Evolutionary conservation across 257 asterid genomes (phyloP).

Genomic region (Gynochthodes officinalis): DNA sequence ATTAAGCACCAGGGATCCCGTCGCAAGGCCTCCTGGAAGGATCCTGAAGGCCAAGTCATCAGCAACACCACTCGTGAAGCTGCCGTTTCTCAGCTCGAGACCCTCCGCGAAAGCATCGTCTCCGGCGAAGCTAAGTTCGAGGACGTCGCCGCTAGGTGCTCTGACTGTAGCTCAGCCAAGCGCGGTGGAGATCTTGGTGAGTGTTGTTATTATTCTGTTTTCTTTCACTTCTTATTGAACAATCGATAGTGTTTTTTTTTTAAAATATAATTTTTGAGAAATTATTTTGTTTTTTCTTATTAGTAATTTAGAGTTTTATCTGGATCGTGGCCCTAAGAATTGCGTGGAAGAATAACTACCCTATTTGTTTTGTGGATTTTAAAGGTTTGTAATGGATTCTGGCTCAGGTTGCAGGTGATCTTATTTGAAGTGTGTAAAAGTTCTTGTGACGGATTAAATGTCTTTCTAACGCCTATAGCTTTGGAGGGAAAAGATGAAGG

Average conservation of each 20-base stretch:
- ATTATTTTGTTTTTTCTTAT: not conserved
- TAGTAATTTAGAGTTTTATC: not conserved
- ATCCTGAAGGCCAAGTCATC: slow-evolving; percentile 76
- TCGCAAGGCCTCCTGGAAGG: slow-evolving; percentile 95
- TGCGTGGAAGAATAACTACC: not conserved
- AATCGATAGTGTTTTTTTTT: not conserved
- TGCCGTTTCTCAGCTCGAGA: slow-evolving; percentile 67
- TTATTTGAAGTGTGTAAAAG: not conserved
- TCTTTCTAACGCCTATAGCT: no score
- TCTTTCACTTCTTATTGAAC: not conserved
- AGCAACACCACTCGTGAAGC: slow-evolving; percentile 69
- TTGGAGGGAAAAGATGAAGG: not conserved
- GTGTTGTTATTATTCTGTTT: slow-evolving; percentile 8
- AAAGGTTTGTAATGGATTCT: not conserved
- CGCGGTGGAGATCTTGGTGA: slow-evolving; percentile 96
- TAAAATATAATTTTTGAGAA: not conserved
- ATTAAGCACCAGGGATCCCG: slow-evolving; percentile 96
- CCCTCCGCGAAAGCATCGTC: slow-evolving; percentile 58
- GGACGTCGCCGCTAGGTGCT: slow-evolving; percentile 62
- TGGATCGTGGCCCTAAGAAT: not conserved
- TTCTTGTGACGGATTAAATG: not conserved
- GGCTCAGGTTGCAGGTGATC: not conserved
- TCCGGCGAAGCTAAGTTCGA: slow-evolving; percentile 66
- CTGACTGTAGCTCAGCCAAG: slow-evolving; percentile 94
- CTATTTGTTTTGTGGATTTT: not conserved